These are phyloP conservation scores for Cyberlindnera misumaiensis DNA, from an alignment of 805 yeast genomes.

Conservation along the genomic window DNA sequence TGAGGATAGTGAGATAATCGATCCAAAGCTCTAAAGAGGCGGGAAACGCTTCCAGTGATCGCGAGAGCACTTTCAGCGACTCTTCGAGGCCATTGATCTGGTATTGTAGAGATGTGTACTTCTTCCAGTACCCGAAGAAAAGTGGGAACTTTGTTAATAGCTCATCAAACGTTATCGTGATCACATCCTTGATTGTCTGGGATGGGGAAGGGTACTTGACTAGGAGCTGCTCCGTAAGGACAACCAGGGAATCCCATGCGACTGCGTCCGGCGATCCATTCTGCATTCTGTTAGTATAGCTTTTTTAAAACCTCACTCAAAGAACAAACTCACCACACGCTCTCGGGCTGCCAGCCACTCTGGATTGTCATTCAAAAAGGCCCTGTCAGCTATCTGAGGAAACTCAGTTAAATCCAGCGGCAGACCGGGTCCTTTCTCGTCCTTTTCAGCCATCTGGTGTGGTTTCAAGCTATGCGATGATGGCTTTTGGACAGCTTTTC, in stretches of 20 bases:
- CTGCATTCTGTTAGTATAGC: constrained; percentile 1
- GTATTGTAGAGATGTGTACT: constrained; percentile 47
- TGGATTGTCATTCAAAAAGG: constrained; percentile 18
- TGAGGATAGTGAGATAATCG: constrained; percentile 52
- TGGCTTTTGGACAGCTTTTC: too few relatives aligned
- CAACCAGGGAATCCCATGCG: constrained; percentile 35
- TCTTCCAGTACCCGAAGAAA: constrained; percentile 57
- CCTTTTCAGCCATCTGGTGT: too few relatives aligned
- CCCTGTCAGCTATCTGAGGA: constrained; percentile 3
- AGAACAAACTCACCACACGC: constrained; percentile 11
- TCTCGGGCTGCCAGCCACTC: constrained; percentile 20
- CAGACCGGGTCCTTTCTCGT: too few relatives aligned
- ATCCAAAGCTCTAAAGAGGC: constrained; percentile 61
- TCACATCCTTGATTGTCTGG: constrained; percentile 21
- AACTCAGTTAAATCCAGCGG: too few relatives aligned
- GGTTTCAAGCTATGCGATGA: too few relatives aligned
- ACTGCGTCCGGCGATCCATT: constrained; percentile 24
- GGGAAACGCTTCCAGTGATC: constrained; percentile 45
- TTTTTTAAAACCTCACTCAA: too few relatives aligned
- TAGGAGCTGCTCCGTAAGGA: constrained; percentile 26
- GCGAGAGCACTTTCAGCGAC: constrained; percentile 38
- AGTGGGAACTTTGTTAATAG: constrained; percentile 52
- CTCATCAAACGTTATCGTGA: constrained; percentile 31
- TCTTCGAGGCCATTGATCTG: constrained; percentile 48
- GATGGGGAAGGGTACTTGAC: constrained; percentile 29